A percentile compares a stretch with the other conserved stretches of the same genome.
These are phyloP conservation scores for Aspergillus novoparasiticus DNA, from an alignment of 2,329 filamentous ascomycete species.

Conservation along the genomic window DNA sequence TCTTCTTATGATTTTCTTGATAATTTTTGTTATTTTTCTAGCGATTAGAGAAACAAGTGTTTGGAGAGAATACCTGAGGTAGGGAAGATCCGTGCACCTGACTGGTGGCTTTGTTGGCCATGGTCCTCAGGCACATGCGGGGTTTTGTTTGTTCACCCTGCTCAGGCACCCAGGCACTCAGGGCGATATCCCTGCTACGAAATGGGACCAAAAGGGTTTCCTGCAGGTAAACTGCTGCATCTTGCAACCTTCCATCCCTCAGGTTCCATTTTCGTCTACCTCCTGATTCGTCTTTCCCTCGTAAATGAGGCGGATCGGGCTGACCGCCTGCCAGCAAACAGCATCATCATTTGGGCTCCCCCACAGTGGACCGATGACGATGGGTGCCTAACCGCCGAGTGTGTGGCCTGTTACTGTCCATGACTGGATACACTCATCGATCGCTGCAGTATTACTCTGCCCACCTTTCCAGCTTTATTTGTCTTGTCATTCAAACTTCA, in stretches of 20 bases:
- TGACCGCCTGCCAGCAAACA: slow-evolving; percentile 17
- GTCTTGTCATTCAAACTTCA: slow-evolving; percentile 4
- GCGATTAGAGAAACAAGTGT: background rate
- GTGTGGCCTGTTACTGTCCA: slow-evolving; percentile 14
- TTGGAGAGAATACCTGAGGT: background rate
- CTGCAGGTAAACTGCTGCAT: background rate
- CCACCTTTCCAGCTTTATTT: background rate
- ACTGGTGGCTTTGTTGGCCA: background rate
- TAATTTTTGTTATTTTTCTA: background rate
- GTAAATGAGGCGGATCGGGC: slow-evolving; percentile 18
- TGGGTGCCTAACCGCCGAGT: slow-evolving; percentile 26
- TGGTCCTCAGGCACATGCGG: background rate
- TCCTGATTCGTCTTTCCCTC: background rate
- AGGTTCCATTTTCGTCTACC: background rate
- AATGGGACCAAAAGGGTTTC: background rate
- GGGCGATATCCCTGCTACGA: background rate
- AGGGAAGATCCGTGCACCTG: background rate
- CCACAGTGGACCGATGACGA: slow-evolving; percentile 25
- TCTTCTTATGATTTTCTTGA: no score
- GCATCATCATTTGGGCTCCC: slow-evolving; percentile 22
- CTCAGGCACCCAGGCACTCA: background rate
- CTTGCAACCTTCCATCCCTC: background rate
- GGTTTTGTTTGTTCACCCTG: slow-evolving; percentile 1
- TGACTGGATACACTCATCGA: slow-evolving; percentile 6
- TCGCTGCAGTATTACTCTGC: background rate